Base-by-base conservation (phyloP, 2,329 filamentous ascomycete species). In the Diaporthe sp. region DNA sequence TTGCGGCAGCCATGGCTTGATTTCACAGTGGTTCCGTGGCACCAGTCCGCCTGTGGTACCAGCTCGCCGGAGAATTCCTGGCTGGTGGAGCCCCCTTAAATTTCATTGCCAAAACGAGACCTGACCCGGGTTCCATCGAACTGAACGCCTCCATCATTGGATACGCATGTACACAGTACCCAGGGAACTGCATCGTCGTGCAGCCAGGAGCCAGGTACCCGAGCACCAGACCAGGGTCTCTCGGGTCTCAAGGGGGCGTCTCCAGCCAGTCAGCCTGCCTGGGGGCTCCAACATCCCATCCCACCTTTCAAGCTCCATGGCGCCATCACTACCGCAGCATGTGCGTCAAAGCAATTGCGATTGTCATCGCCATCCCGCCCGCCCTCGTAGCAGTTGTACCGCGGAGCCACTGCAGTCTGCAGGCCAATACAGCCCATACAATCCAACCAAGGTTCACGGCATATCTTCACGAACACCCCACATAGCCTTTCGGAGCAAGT, bases 21-120 rank as follows among this genome's bases (percentile, higher is more conserved):
- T 53, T 39, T 66, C 51, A 50, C 63, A 35, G 39, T 71, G 69
- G 42, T 22, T 39, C 56, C 56, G 44, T 53, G 25, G 37, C 44
- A 59, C 68, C 51, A 56, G 53, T 30, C 50, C 25, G 35, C 63
- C 22, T 58, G 55, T 58, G 55, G 30, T 9, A 53, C n/a, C 50
- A 27, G 70, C 25, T 30, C 37, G 56, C 56, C 70, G 70, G 70
- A 53, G 56, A 51, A 63, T 63, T 63, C 44, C 56, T 53, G 70
- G 70, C 44, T 63, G 56, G 69, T 71, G 70, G 70, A 51, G 70
- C 59, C 47, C 42, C 70, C 70, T 71, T 71, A 53, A 71, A 71
- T 71, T 63, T 63, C 47, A 53, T 55, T 53, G 44, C 56, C 56
- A 63, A 71, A 71, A 63, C 56, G 70, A 71, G 70, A 47, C 66